phyloP scores from a whole-genome alignment of 2,329 filamentous ascomycete species.

The Diaporthe australafricana region DNA sequence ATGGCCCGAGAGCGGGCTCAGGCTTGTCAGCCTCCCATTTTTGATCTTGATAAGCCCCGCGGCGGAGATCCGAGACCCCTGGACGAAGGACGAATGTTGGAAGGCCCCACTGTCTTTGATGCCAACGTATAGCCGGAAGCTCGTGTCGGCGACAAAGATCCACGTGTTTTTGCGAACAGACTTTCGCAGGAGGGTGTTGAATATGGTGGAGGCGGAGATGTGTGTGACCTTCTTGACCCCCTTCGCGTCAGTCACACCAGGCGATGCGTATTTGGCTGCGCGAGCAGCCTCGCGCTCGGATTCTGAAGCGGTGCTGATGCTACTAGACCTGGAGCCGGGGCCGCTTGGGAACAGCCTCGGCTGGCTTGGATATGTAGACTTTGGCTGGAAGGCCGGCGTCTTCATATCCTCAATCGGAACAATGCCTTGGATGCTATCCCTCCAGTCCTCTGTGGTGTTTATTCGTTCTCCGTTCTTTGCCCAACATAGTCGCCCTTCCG shows the following conservation, averaged over 20 bases:
- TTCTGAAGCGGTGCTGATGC: slow-evolving; percentile 44
- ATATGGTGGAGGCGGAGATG: slow-evolving; percentile 75
- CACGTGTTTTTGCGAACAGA: slow-evolving; percentile 88
- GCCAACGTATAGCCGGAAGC: slow-evolving; percentile 86
- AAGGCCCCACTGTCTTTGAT: slow-evolving; percentile 92
- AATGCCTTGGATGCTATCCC: slow-evolving; percentile 83
- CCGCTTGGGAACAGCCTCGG: slow-evolving; percentile 39
- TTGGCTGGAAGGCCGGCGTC: slow-evolving; percentile 64
- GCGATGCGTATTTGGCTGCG: slow-evolving; percentile 73
- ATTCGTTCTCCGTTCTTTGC: slow-evolving; percentile 84
- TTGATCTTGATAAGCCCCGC: slow-evolving; percentile 90
- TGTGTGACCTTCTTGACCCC: slow-evolving; percentile 72
- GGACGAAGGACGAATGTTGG: slow-evolving; percentile 90
- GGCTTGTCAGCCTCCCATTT: slow-evolving; percentile 78
- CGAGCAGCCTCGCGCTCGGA: slow-evolving; percentile 68
- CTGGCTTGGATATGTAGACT: slow-evolving; percentile 46
- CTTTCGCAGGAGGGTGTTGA: slow-evolving; percentile 83
- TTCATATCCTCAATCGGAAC: slow-evolving; percentile 68
- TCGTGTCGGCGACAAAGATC: slow-evolving; percentile 93
- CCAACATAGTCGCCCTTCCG: slow-evolving; percentile 83
- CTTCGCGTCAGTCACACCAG: slow-evolving; percentile 70
- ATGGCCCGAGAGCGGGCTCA: slow-evolving; percentile 81
- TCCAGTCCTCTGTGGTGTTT: slow-evolving; percentile 80
- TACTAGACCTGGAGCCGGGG: slow-evolving; percentile 42
- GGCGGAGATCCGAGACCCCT: slow-evolving; percentile 82